Percentiles rank a stretch among this genome's conserved stretches.
Evolutionary conservation across 441 rosid genomes (phyloP).

Genomic region (Breynia disticha): DNA sequence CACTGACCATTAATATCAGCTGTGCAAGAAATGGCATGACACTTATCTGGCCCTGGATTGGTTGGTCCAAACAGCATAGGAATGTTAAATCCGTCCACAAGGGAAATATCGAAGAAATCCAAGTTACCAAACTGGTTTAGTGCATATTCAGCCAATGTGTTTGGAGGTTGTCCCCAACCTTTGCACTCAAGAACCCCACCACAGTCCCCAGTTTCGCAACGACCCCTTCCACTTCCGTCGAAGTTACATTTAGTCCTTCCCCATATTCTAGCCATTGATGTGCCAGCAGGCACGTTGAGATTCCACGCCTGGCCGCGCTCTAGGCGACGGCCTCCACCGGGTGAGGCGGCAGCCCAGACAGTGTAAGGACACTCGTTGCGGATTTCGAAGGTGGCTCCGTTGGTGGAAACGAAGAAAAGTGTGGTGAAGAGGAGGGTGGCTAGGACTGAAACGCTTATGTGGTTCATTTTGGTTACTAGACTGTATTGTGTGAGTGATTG

Average conservation of each 20-base stretch:
- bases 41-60: conserved; percentile 3
- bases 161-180: conserved; percentile 38
- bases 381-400: conserved; percentile 30
- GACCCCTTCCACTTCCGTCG: conserved; percentile 30
- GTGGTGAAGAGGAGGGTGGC: not conserved
- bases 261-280: conserved; percentile 36
- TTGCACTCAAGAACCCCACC: conserved; percentile 32
- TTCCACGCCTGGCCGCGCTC: conserved; percentile 32
- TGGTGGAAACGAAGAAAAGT: conserved; percentile 8
- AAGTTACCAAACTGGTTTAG: conserved; percentile 23
- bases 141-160: conserved; percentile 46
- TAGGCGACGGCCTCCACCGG: conserved; percentile 42
- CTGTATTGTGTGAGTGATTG: too few species aligned
- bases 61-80: conserved; percentile 38
- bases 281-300: conserved; percentile 23
- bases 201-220: conserved; percentile 43
- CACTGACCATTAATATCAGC: conserved; percentile 35
- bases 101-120: conserved; percentile 45
- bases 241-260: conserved; percentile 45
- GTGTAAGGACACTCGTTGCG: conserved; percentile 31
- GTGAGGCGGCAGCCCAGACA: conserved; percentile 40
- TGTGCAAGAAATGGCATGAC: conserved; percentile 22
- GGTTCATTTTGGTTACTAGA: too few species aligned
- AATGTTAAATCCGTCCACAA: conserved; percentile 50
- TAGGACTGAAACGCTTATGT: not conserved